Conservation (phyloP, 805 yeast genomes). For the Ogataea populi-albae region DNA sequence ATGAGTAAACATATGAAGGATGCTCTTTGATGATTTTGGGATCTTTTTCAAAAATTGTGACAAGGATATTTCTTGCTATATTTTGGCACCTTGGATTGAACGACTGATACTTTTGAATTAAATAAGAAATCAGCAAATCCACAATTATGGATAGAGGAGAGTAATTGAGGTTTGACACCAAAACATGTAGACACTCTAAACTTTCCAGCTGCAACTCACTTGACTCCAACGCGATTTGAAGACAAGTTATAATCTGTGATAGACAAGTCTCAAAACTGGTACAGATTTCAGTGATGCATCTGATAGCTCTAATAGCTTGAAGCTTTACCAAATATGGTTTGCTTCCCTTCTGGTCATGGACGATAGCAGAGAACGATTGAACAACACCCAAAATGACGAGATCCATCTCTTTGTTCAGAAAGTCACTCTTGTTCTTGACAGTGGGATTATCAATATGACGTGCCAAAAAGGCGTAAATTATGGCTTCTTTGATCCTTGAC, state of each 20-base stretch:
- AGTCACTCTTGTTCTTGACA: slow-evolving; percentile 30
- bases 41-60: slow-evolving; percentile 32
- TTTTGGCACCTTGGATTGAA: slow-evolving; percentile 49
- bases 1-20: slow-evolving; percentile 51
- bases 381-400: slow-evolving; percentile 70
- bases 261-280: slow-evolving; percentile 48
- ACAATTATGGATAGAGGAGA: slow-evolving; percentile 61
- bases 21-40: slow-evolving; percentile 38
- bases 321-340: slow-evolving; percentile 71
- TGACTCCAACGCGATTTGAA: slow-evolving; percentile 74
- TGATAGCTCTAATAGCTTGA: slow-evolving; percentile 69
- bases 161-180: slow-evolving; percentile 56
- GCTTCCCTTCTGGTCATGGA: slow-evolving; percentile 69
- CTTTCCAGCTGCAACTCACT: slow-evolving; percentile 58
- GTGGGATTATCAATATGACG: slow-evolving; percentile 17
- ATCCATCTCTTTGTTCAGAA: slow-evolving; percentile 44
- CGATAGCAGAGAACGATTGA: slow-evolving; percentile 73
- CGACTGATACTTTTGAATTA: slow-evolving; percentile 61
- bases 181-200: slow-evolving; percentile 62
- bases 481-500: slow-evolving; percentile 39
- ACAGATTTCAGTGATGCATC: slow-evolving; percentile 56
- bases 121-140: slow-evolving; percentile 70
- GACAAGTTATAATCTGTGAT: slow-evolving; percentile 83
- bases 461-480: slow-evolving; percentile 29
- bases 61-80: slow-evolving; percentile 52